Evolutionary conservation across 2,329 filamentous ascomycete genomes (phyloP).

Genomic region (Zarea fungicola): DNA sequence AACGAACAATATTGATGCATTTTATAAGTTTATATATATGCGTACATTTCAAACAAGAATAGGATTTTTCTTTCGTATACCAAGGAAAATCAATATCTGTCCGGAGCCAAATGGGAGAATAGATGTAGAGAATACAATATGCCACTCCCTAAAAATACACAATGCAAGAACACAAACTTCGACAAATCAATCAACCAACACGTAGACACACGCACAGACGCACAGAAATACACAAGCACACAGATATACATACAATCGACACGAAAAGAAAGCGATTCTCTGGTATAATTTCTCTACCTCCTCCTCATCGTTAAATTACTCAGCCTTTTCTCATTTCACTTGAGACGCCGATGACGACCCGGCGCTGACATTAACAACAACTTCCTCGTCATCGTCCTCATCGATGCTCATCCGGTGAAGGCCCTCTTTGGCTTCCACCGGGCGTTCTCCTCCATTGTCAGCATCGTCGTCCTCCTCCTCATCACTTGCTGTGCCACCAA

Average conservation of each 20-base stretch:
- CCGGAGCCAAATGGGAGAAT: no score
- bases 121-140: background rate
- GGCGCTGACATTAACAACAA: conserved; percentile 26
- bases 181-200: background rate
- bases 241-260: background rate
- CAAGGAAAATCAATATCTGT: no score
- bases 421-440: conserved; percentile 50
- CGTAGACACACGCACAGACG: background rate
- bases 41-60: no score
- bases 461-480: conserved; percentile 27
- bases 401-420: conserved; percentile 53
- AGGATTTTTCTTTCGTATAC: no score
- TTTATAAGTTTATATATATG: no score
- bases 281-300: background rate
- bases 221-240: background rate
- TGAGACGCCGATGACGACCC: background rate
- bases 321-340: background rate
- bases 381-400: conserved; percentile 48
- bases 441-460: no score
- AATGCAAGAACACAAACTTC: background rate
- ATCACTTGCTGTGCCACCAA: no score
- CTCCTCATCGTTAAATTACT: no score
- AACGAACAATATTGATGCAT: no score
- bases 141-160: conserved; percentile 1
- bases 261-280: background rate